A percentile compares a stretch with the other conserved stretches of the same genome.
phyloP scores from a whole-genome alignment of 768 basidiomycete species.

The Phallus indusiatus region DNA sequence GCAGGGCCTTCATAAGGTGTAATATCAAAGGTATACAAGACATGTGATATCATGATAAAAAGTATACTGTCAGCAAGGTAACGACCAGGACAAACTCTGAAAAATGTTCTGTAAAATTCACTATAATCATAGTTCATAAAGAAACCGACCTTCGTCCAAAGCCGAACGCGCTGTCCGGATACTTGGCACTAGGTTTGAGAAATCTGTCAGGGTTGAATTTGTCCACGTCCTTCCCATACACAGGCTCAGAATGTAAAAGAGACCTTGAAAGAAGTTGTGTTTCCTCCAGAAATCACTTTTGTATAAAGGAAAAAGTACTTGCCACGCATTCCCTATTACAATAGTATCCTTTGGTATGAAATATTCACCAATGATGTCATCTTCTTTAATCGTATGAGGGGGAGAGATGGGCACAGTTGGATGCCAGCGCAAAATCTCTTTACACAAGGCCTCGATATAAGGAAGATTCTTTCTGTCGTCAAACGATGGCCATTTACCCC shows the following conservation, averaged over 20 bases:
- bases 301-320: no score
- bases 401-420: constrained; percentile 8
- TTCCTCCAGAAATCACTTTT: no score
- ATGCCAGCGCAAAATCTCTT: constrained; percentile 11
- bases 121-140: background rate
- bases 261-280: background rate
- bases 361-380: background rate
- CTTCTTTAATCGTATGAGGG: background rate
- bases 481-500: background rate
- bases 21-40: constrained; percentile 11
- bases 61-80: background rate
- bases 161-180: background rate
- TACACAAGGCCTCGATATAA: constrained; percentile 9
- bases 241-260: background rate
- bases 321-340: constrained; percentile 16
- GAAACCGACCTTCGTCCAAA: background rate
- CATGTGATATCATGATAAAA: constrained; percentile 6
- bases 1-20: constrained; percentile 9
- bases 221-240: background rate
- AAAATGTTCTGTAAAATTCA: background rate
- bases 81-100: background rate
- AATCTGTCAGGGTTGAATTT: background rate
- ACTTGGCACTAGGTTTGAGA: background rate
- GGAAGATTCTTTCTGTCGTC: background rate
- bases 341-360: constrained; percentile 23